These are phyloP conservation scores for Nannochloris sp. DNA, from an alignment of 139 green algal genomes.

Conservation along the genomic window DNA sequence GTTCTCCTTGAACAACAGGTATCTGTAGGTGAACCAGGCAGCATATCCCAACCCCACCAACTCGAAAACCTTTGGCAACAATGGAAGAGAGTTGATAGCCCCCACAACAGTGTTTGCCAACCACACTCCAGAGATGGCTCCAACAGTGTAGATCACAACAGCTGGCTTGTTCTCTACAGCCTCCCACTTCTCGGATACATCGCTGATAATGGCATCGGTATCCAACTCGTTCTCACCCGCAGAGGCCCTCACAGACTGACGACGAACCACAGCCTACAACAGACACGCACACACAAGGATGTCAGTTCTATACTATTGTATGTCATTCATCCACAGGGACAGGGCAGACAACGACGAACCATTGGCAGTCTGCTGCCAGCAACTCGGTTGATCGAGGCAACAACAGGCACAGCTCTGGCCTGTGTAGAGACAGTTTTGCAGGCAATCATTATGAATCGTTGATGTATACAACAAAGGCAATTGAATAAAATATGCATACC, in stretches of 20 bases:
- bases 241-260: neutral
- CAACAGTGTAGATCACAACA: conserved; percentile 75
- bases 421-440: neutral
- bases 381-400: neutral
- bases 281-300: too few species aligned
- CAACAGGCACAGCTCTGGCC: neutral
- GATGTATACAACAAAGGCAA: neutral
- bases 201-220: conserved; percentile 59
- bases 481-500: neutral
- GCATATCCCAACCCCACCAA: conserved; percentile 93
- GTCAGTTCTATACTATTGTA: too few species aligned
- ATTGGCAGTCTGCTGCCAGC: too few species aligned
- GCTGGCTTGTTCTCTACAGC: conserved; percentile 69
- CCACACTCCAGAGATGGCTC: conserved; percentile 78
- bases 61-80: conserved; percentile 98
- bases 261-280: too few species aligned
- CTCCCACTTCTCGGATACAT: conserved; percentile 63
- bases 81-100: conserved; percentile 83
- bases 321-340: too few species aligned
- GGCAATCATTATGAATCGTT: neutral
- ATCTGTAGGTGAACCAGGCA: conserved; percentile 96
- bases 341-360: too few species aligned
- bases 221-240: conserved; percentile 32
- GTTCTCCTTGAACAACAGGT: conserved; percentile 96
- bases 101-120: conserved; percentile 79